Conservation (phyloP, 805 yeast species). For the Cyberlindnera japonica region DNA sequence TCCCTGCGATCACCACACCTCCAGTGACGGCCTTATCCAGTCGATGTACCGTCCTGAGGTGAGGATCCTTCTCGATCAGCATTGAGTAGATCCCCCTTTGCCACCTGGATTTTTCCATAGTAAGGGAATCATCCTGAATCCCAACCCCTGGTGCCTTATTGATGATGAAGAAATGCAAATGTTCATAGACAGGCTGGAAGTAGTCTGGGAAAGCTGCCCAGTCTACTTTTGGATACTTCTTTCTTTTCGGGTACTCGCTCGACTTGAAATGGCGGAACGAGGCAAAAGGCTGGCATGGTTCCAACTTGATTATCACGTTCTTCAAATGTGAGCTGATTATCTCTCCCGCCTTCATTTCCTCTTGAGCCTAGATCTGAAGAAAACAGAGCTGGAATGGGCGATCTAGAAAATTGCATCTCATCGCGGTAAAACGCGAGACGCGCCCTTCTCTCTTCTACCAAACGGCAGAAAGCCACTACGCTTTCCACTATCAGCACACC, state of each 20-base stretch:
- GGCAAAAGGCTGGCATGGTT: too few relatives aligned
- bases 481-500: too few relatives aligned
- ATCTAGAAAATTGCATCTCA: background rate
- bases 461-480: too few relatives aligned
- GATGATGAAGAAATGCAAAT: constrained; percentile 19
- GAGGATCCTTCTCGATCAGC: constrained; percentile 8
- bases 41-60: constrained; percentile 34
- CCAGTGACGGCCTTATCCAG: constrained; percentile 40
- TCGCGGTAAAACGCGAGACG: background rate
- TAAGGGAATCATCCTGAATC: constrained; percentile 31
- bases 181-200: constrained; percentile 13
- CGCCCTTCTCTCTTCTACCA: background rate
- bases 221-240: background rate
- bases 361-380: background rate
- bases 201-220: background rate
- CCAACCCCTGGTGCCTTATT: constrained; percentile 36
- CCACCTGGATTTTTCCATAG: constrained; percentile 7
- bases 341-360: too few relatives aligned
- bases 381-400: background rate
- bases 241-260: background rate
- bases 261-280: background rate
- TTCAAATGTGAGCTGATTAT: too few relatives aligned
- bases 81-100: constrained; percentile 14
- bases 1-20: constrained; percentile 36
- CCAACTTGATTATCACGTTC: too few relatives aligned